Percentiles rank a stretch among this genome's conserved stretches.
Evolutionary conservation across 805 yeast genomes (phyloP).

Genomic region (Hanseniaspora meyeri): DNA sequence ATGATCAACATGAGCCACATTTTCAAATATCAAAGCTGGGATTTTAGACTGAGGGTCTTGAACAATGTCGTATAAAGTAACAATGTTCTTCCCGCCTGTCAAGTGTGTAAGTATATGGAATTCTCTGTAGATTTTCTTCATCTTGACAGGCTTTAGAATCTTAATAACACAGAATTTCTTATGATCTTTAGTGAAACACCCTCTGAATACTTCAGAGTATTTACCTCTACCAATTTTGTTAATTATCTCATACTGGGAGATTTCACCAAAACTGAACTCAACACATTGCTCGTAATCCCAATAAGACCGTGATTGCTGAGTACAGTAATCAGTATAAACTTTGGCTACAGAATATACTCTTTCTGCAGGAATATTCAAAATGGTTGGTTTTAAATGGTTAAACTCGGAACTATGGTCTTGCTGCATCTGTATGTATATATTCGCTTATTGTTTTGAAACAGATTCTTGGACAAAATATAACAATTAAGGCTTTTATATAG

Average conservation of each 20-base stretch:
- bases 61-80: slow-evolving; percentile 68
- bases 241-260: slow-evolving; percentile 72
- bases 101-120: slow-evolving; percentile 76
- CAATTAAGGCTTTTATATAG: neutral
- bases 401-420: neutral
- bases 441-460: too few species aligned
- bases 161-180: slow-evolving; percentile 60
- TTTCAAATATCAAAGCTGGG: slow-evolving; percentile 80
- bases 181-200: slow-evolving; percentile 25
- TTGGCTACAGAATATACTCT: slow-evolving; percentile 47
- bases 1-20: slow-evolving; percentile 73
- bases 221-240: slow-evolving; percentile 84
- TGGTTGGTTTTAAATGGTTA: slow-evolving; percentile 25
- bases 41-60: slow-evolving; percentile 75
- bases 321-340: slow-evolving; percentile 73
- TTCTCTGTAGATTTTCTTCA: slow-evolving; percentile 86
- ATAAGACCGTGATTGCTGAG: slow-evolving; percentile 60
- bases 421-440: neutral
- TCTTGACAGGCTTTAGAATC: slow-evolving; percentile 83
- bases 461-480: neutral
- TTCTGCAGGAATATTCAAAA: slow-evolving; percentile 25
- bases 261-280: slow-evolving; percentile 71
- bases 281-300: slow-evolving; percentile 71
- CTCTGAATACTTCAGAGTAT: slow-evolving; percentile 87
- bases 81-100: slow-evolving; percentile 70